Percentiles rank a stretch among this genome's conserved stretches.
Conservation (phyloP, 139 green algal species). For the Micractinium conductrix region DNA sequence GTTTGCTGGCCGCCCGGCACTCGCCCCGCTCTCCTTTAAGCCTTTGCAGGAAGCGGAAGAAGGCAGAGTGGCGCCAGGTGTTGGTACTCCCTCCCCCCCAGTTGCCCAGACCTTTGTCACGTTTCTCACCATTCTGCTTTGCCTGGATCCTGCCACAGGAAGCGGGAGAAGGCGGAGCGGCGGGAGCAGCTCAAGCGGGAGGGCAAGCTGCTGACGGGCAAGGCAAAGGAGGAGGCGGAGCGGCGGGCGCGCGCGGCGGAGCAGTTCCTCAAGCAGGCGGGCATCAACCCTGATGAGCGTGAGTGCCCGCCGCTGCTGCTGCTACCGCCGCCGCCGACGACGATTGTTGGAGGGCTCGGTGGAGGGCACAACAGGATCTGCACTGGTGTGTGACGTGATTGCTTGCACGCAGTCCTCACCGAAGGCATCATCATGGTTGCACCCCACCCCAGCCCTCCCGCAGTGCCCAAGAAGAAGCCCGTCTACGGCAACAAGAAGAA, state of each 20-base stretch:
- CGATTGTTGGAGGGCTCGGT: too few species aligned
- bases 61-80: too few species aligned
- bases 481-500: constrained; percentile 78
- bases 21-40: too few species aligned
- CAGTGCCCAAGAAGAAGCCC: constrained; percentile 67
- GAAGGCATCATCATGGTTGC: too few species aligned
- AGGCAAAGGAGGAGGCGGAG: constrained; percentile 93
- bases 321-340: not conserved
- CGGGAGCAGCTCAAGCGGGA: constrained; percentile 83
- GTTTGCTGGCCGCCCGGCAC: not conserved
- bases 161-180: constrained; percentile 66
- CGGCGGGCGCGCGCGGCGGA: constrained; percentile 82
- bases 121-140: not conserved
- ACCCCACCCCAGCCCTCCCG: too few species aligned
- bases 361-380: too few species aligned
- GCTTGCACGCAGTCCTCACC: too few species aligned
- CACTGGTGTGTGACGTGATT: too few species aligned
- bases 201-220: constrained; percentile 90
- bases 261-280: constrained; percentile 83
- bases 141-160: not conserved
- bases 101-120: too few species aligned
- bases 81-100: too few species aligned
- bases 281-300: constrained; percentile 46
- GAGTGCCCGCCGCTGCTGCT: not conserved
- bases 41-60: too few species aligned